These are phyloP conservation scores for Apiospora aurea DNA, from an alignment of 2,329 filamentous ascomycete species.

Conservation along the genomic window DNA sequence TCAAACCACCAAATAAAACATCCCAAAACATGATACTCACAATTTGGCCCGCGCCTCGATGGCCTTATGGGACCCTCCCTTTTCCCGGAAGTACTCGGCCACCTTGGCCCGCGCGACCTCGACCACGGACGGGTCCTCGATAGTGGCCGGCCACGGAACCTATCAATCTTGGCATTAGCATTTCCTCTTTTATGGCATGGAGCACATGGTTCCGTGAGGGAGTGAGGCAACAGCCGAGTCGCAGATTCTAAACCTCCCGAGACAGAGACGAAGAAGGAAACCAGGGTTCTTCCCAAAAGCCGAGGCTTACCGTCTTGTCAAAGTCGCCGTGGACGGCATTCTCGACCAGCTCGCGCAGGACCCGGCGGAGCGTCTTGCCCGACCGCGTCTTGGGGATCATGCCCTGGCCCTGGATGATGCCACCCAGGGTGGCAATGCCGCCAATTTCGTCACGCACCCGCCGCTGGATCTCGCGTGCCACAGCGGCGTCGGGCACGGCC, in stretches of 20 bases:
- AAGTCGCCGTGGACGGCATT: conserved; percentile 79
- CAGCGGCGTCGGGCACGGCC: conserved; percentile 54
- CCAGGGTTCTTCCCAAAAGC: not conserved
- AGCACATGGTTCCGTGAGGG: not conserved
- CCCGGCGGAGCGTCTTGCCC: conserved; percentile 88
- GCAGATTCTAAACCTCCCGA: not conserved
- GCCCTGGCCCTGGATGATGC: conserved; percentile 81
- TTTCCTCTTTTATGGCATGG: not conserved
- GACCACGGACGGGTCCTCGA: conserved; percentile 81
- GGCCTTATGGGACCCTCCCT: conserved; percentile 49
- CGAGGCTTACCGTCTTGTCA: conserved; percentile 61
- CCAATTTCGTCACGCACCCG: conserved; percentile 83
- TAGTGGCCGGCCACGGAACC: conserved; percentile 78
- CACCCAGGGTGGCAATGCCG: conserved; percentile 83
- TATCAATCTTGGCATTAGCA: not conserved
- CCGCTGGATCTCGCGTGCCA: conserved; percentile 70
- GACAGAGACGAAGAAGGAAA: not conserved
- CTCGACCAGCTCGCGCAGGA: conserved; percentile 84
- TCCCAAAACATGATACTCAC: conserved; percentile 36
- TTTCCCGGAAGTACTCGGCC: conserved; percentile 74
- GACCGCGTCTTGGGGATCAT: conserved; percentile 93
- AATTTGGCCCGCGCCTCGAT: conserved; percentile 60
- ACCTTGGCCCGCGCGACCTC: conserved; percentile 76
- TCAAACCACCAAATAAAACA: conserved; percentile 2
- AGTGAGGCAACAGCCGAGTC: not conserved